Evolutionary conservation across 148 eudicot species (phyloP).

Genomic region (Fallopia convolvulus): DNA sequence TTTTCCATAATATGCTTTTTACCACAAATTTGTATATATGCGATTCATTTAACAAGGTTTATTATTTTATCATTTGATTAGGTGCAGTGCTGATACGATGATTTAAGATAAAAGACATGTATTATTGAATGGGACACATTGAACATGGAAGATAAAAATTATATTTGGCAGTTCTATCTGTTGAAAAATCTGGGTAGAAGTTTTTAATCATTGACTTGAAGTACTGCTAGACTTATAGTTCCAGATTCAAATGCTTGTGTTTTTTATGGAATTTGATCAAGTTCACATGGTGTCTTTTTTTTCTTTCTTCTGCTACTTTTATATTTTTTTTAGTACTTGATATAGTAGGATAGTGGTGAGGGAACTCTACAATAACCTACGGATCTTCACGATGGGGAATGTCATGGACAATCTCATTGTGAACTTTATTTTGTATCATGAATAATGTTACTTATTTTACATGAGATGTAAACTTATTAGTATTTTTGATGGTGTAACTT

Average conservation of each 20-base stretch:
- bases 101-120: not conserved
- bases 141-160: not conserved
- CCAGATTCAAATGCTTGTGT: not conserved
- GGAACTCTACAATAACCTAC: not conserved
- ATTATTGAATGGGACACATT: not conserved
- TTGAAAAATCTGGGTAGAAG: not conserved
- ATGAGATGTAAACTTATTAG: not conserved
- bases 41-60: not conserved
- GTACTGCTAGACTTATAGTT: not conserved
- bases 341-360: not conserved
- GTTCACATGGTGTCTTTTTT: not conserved
- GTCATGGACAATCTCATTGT: not conserved
- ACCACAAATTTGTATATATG: not conserved
- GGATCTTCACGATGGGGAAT: too few relatives aligned
- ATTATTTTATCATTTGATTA: not conserved
- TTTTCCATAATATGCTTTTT: not conserved
- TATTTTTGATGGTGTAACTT: slow-evolving; percentile 1
- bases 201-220: not conserved
- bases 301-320: not conserved
- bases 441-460: not conserved
- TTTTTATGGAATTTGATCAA: not conserved
- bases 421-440: not conserved
- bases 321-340: not conserved
- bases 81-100: not conserved
- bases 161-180: not conserved